Percentiles rank a stretch among this genome's conserved stretches.
Conservation (phyloP, 257 asterid species). For the Penstemon barbatus region DNA sequence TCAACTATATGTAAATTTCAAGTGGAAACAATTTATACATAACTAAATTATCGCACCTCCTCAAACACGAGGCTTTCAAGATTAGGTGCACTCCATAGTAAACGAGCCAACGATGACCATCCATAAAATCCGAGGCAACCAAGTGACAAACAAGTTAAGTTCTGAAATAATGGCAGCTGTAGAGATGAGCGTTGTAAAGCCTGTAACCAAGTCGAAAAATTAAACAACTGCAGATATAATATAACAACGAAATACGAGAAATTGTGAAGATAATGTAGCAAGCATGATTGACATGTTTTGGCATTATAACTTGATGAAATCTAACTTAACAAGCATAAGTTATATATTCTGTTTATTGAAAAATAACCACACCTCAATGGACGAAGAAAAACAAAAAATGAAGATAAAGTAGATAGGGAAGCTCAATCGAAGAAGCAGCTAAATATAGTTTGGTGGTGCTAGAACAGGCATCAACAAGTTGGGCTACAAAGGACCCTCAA, state of each 20-base stretch:
- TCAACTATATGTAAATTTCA: background rate
- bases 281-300: background rate
- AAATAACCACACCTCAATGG: background rate
- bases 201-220: background rate
- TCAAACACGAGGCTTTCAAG: background rate
- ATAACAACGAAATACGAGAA: background rate
- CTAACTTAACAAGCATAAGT: background rate
- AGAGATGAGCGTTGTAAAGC: background rate
- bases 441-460: background rate
- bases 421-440: background rate
- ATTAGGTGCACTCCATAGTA: background rate
- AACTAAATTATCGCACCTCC: background rate
- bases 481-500: background rate
- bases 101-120: slow-evolving; percentile 9
- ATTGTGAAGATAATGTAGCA: background rate
- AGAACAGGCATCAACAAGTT: slow-evolving; percentile 5
- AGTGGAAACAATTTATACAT: background rate
- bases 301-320: background rate
- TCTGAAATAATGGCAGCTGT: background rate
- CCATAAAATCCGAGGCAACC: background rate
- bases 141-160: background rate
- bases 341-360: background rate
- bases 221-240: background rate
- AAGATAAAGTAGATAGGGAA: background rate
- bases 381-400: too few relatives aligned